Evolutionary conservation across 176 grass and related monocot species (phyloP).

Genomic region (Zoysia pacifica): DNA sequence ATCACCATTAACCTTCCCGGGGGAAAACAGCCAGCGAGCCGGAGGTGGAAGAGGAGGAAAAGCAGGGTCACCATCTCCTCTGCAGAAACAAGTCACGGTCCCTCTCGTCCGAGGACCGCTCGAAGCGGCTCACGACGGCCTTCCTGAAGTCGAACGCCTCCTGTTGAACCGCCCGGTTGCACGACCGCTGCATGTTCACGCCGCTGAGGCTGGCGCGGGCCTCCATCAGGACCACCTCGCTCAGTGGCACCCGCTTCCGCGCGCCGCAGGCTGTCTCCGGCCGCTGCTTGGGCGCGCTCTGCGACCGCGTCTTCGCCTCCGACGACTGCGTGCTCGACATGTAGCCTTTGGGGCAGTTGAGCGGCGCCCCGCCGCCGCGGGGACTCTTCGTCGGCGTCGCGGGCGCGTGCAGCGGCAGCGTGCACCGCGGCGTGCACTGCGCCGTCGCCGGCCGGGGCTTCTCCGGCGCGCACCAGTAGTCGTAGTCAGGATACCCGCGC

Average conservation of each 20-base stretch:
- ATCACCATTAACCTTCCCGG: background rate
- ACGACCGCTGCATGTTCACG: conserved; percentile 49
- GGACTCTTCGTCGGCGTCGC: conserved; percentile 69
- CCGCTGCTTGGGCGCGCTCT: conserved; percentile 96
- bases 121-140: conserved; percentile 60
- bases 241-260: conserved; percentile 77
- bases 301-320: conserved; percentile 82
- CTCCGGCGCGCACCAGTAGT: conserved; percentile 49
- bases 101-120: conserved; percentile 31
- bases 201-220: conserved; percentile 67
- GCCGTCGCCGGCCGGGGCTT: conserved; percentile 73
- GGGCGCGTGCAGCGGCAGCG: conserved; percentile 22
- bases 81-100: conserved; percentile 58
- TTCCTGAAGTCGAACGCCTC: conserved; percentile 86
- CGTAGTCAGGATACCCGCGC: conserved; percentile 57
- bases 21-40: background rate
- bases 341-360: conserved; percentile 47
- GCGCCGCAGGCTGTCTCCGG: conserved; percentile 36
- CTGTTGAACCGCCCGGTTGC: conserved; percentile 34
- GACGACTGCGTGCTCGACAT: conserved; percentile 92
- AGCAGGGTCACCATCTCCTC: conserved; percentile 50
- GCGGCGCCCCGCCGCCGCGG: conserved; percentile 18
- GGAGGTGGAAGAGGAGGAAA: background rate
- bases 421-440: conserved; percentile 57
- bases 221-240: conserved; percentile 67